Evolutionary conservation across 495 filamentous ascomycete species (phyloP).

Genomic region (Lentithecium fluviatile): DNA sequence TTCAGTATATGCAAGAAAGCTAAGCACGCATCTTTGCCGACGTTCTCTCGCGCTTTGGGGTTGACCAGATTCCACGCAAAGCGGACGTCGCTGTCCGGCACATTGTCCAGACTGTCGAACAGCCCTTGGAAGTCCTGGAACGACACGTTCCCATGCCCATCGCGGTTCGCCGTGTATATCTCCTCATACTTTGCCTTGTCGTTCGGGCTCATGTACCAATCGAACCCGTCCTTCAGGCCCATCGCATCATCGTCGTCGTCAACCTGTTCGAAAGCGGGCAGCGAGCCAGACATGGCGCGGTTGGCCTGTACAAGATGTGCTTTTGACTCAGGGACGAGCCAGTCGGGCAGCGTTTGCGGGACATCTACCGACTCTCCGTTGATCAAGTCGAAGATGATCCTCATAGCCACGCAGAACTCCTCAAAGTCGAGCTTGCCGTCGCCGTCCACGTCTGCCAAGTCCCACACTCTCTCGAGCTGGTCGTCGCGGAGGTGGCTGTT

Average conservation of each 20-base stretch:
- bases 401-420: conserved; percentile 98
- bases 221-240: conserved; percentile 91
- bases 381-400: conserved; percentile 91
- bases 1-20: conserved; percentile 96
- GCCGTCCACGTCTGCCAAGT: conserved; percentile 92
- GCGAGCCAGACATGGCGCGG: conserved; percentile 72
- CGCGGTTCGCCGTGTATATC: conserved; percentile 87
- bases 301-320: conserved; percentile 90
- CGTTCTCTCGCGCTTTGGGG: conserved; percentile 69
- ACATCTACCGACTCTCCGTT: conserved; percentile 93
- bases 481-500: conserved; percentile 91
- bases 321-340: conserved; percentile 96
- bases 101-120: conserved; percentile 79
- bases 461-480: conserved; percentile 95
- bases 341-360: conserved; percentile 79
- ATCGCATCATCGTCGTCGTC: conserved; percentile 70
- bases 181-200: conserved; percentile 93
- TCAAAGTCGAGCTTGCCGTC: conserved; percentile 98
- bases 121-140: conserved; percentile 80
- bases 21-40: conserved; percentile 91
- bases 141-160: conserved; percentile 77
- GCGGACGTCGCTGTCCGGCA: conserved; percentile 91
- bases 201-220: conserved; percentile 96
- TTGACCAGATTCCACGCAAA: conserved; percentile 97
- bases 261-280: conserved; percentile 75